phyloP scores from a whole-genome alignment of 345 rosid genomes.

The Gynandropsis gynandra region DNA sequence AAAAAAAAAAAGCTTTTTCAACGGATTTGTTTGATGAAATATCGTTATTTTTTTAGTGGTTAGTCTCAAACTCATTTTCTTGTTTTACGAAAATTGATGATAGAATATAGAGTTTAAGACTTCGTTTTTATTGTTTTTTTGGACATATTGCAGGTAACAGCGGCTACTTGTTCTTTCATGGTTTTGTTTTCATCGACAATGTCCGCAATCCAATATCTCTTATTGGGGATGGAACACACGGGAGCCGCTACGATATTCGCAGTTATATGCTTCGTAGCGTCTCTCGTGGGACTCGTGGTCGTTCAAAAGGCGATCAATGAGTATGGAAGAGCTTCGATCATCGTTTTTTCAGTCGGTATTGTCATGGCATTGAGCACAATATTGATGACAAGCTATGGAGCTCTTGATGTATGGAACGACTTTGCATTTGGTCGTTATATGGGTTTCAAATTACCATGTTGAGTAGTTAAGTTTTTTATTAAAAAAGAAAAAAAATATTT shows the following conservation, averaged over 20 bases:
- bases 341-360: slow-evolving; percentile 67
- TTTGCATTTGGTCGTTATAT: slow-evolving; percentile 47
- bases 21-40: too few relatives aligned
- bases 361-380: slow-evolving; percentile 79
- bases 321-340: slow-evolving; percentile 72
- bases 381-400: slow-evolving; percentile 67
- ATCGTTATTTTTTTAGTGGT: too few relatives aligned
- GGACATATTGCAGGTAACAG: slow-evolving; percentile 45
- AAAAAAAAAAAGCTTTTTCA: too few relatives aligned
- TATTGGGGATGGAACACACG: slow-evolving; percentile 61
- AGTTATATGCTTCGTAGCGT: slow-evolving; percentile 51
- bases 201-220: slow-evolving; percentile 44
- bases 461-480: slow-evolving; percentile 9
- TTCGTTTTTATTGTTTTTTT: background rate
- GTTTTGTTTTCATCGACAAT: slow-evolving; percentile 32
- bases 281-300: slow-evolving; percentile 60
- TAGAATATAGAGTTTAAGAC: too few relatives aligned
- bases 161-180: slow-evolving; percentile 47
- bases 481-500: slow-evolving; percentile 12
- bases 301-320: slow-evolving; percentile 50
- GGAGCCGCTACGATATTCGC: slow-evolving; percentile 45
- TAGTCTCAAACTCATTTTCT: too few relatives aligned
- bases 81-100: too few relatives aligned
- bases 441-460: slow-evolving; percentile 75
- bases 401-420: slow-evolving; percentile 57